These are phyloP conservation scores for Neurospora tetrasperma DNA, from an alignment of 495 filamentous ascomycete species.

Conservation along the genomic window DNA sequence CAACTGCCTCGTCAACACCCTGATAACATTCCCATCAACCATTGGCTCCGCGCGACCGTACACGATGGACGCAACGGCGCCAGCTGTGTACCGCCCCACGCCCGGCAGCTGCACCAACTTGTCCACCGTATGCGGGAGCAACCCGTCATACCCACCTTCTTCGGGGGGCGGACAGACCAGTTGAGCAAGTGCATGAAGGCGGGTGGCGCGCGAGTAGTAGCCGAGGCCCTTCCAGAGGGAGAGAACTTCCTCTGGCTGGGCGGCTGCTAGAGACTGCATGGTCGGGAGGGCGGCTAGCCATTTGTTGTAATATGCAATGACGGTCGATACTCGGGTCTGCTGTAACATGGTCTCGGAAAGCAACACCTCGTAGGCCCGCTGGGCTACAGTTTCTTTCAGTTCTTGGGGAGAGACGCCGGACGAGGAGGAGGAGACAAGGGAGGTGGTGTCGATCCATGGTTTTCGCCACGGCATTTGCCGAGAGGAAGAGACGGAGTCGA, in stretches of 20 bases:
- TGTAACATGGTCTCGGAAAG: slow-evolving; percentile 43
- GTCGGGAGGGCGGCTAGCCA: slow-evolving; percentile 37
- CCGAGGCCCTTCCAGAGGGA: slow-evolving; percentile 33
- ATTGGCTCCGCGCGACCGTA: slow-evolving; percentile 33
- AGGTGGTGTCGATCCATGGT: slow-evolving; percentile 25
- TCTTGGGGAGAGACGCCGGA: not conserved
- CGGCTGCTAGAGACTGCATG: slow-evolving; percentile 26
- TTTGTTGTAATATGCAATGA: slow-evolving; percentile 33
- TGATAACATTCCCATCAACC: slow-evolving; percentile 40
- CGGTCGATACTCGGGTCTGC: slow-evolving; percentile 38
- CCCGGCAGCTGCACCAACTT: slow-evolving; percentile 30
- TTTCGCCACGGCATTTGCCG: slow-evolving; percentile 42
- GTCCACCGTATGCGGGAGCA: slow-evolving; percentile 24
- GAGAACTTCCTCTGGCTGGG: slow-evolving; percentile 28
- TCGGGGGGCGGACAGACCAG: slow-evolving; percentile 18
- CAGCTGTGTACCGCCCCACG: slow-evolving; percentile 38
- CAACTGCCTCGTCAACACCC: slow-evolving; percentile 35
- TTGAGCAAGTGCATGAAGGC: slow-evolving; percentile 30
- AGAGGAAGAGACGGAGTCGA: slow-evolving; percentile 18
- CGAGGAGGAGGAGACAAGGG: not conserved
- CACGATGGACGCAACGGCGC: slow-evolving; percentile 37
- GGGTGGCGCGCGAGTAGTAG: slow-evolving; percentile 34
- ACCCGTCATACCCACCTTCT: slow-evolving; percentile 7
- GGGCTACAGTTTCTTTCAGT: slow-evolving; percentile 19
- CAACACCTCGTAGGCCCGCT: slow-evolving; percentile 40